Conservation (phyloP, 257 asterid species). For the Catharanthus roseus region DNA sequence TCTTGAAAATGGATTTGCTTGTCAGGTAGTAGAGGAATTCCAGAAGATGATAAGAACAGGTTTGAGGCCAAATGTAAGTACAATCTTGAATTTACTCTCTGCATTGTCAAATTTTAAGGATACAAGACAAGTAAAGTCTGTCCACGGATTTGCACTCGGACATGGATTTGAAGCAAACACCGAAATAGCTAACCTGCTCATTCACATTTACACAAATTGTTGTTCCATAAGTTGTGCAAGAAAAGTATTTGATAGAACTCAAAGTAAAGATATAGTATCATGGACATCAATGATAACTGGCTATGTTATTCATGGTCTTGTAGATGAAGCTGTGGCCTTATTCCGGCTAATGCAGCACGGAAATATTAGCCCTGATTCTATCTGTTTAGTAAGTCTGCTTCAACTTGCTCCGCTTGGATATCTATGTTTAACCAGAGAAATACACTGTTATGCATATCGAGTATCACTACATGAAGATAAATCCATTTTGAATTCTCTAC, state of each 20-base stretch:
- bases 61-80: constrained; percentile 34
- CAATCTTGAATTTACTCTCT: constrained; percentile 39
- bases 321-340: constrained; percentile 32
- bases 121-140: constrained; percentile 22
- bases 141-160: constrained; percentile 42
- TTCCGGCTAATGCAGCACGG: constrained; percentile 43
- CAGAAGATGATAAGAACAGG: constrained; percentile 25
- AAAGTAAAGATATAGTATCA: constrained; percentile 37
- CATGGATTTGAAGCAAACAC: constrained; percentile 34
- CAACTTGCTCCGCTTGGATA: constrained; percentile 44
- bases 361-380: constrained; percentile 34
- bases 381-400: constrained; percentile 40
- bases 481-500: constrained; percentile 37
- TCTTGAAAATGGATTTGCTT: constrained; percentile 32
- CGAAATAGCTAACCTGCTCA: constrained; percentile 41
- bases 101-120: constrained; percentile 30
- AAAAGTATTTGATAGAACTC: constrained; percentile 28
- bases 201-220: constrained; percentile 36
- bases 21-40: constrained; percentile 31
- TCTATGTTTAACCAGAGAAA: constrained; percentile 30
- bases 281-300: constrained; percentile 55
- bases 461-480: constrained; percentile 24
- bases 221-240: constrained; percentile 26
- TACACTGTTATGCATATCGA: constrained; percentile 36
- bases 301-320: constrained; percentile 26